Percentiles rank a stretch among this genome's conserved stretches.
Evolutionary conservation across 768 basidiomycete species (phyloP).

Genomic region (Boletus bicolor): DNA sequence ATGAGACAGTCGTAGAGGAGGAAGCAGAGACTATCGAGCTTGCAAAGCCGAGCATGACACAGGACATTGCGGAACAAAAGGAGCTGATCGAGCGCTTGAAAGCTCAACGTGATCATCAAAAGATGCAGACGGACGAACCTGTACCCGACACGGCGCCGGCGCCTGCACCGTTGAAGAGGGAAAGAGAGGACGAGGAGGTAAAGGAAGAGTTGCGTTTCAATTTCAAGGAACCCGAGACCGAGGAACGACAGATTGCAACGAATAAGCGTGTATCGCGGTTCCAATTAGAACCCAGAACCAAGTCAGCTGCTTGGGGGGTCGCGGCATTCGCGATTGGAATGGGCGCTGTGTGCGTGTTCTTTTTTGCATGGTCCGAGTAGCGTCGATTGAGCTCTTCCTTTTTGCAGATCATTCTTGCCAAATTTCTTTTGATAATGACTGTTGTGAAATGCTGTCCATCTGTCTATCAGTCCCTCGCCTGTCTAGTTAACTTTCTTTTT

Average conservation of each 20-base stretch:
- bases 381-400: background rate
- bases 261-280: slow-evolving; percentile 63
- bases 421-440: slow-evolving; percentile 47
- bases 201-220: slow-evolving; percentile 54
- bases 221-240: slow-evolving; percentile 66
- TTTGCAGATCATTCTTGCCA: slow-evolving; percentile 53
- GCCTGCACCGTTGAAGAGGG: slow-evolving; percentile 44
- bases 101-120: slow-evolving; percentile 48
- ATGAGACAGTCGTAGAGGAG: slow-evolving; percentile 65
- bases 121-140: slow-evolving; percentile 22
- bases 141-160: slow-evolving; percentile 12
- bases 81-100: slow-evolving; percentile 73
- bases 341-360: slow-evolving; percentile 69
- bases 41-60: slow-evolving; percentile 57
- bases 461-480: slow-evolving; percentile 4
- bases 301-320: slow-evolving; percentile 79
- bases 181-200: slow-evolving; percentile 39
- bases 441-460: slow-evolving; percentile 13
- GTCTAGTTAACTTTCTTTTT: slow-evolving; percentile 8
- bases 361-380: background rate
- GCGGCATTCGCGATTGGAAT: slow-evolving; percentile 81
- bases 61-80: slow-evolving; percentile 77
- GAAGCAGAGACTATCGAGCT: slow-evolving; percentile 57
- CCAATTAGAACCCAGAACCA: slow-evolving; percentile 61
- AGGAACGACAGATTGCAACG: slow-evolving; percentile 53